These are phyloP conservation scores for Sporothrix humicola DNA, from an alignment of 2,329 filamentous ascomycete species.

Conservation along the genomic window DNA sequence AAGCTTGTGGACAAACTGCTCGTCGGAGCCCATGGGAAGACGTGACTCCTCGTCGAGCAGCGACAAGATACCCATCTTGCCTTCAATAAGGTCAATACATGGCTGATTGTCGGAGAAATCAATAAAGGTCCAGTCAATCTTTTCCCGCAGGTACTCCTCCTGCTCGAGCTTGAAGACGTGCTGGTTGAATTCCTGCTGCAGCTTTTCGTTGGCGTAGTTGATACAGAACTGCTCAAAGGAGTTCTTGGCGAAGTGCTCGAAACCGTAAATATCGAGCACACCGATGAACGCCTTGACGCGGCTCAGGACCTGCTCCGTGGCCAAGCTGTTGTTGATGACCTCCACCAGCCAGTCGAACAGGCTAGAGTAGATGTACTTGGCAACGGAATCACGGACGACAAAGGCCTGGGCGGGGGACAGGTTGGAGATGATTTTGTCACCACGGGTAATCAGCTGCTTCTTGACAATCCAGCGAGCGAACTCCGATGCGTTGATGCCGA, in stretches of 20 bases:
- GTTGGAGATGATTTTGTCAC: constrained; percentile 97
- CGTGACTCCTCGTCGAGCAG: constrained; percentile 95
- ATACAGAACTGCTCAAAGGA: constrained; percentile 99
- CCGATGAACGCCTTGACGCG: constrained; percentile 91
- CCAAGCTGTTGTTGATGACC: constrained; percentile 88
- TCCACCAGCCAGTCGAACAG: constrained; percentile 99
- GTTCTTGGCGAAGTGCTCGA: constrained; percentile 99
- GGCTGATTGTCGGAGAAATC: constrained; percentile 99
- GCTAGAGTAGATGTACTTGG: constrained; percentile 98
- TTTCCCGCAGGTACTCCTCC: constrained; percentile 92
- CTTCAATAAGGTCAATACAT: constrained; percentile 97
- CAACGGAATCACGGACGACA: constrained; percentile 94
- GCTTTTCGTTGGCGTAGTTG: constrained; percentile 99
- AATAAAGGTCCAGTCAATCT: constrained; percentile 99
- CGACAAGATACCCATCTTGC: constrained; percentile 90
- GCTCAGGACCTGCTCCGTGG: constrained; percentile 82
- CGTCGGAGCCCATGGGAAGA: constrained; percentile 94
- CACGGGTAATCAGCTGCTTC: constrained; percentile 95
- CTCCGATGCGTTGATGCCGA: constrained; percentile 83
- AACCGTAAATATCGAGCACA: constrained; percentile 98
- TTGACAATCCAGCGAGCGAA: constrained; percentile 99
- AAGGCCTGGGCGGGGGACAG: constrained; percentile 90
- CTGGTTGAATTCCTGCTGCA: constrained; percentile 99
- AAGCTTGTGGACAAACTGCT: constrained; percentile 94
- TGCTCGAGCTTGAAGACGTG: constrained; percentile 99